These are phyloP conservation scores for Strobilomyces confusus DNA, from an alignment of 768 basidiomycete species.

Conservation along the genomic window DNA sequence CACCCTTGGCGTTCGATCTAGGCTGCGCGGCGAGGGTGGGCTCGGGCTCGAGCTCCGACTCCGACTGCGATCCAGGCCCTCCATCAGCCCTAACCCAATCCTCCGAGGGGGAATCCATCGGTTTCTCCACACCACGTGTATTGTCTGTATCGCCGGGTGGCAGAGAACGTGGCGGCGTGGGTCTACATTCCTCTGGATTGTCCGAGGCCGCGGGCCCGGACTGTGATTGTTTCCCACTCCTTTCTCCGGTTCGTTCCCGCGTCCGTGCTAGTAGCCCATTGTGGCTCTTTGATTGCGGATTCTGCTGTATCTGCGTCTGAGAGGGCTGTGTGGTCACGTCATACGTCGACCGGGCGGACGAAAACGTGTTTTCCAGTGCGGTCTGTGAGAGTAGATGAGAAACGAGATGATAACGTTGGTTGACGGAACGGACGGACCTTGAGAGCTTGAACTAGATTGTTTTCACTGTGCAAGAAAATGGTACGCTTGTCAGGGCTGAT, in stretches of 20 bases:
- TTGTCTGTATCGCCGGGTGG: not conserved
- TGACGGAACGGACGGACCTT: slow-evolving; percentile 46
- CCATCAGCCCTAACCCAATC: not conserved
- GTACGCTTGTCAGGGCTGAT: slow-evolving; percentile 97
- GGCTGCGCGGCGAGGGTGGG: slow-evolving; percentile 17
- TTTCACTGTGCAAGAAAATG: slow-evolving; percentile 86
- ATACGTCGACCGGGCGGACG: slow-evolving; percentile 70
- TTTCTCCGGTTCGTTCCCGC: not conserved
- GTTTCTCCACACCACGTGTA: not conserved
- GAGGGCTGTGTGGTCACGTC: slow-evolving; percentile 38
- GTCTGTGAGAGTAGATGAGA: slow-evolving; percentile 35
- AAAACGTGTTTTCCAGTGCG: slow-evolving; percentile 65
- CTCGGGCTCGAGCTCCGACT: slow-evolving; percentile 12
- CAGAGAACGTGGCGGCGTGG: not conserved
- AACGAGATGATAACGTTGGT: not conserved
- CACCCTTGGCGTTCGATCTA: not conserved
- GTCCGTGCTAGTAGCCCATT: not conserved
- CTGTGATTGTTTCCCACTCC: slow-evolving; percentile 4
- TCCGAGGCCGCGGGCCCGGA: not conserved
- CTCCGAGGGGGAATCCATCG: slow-evolving; percentile 4
- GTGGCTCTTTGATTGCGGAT: slow-evolving; percentile 1
- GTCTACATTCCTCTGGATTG: not conserved
- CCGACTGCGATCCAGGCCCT: slow-evolving; percentile 3
- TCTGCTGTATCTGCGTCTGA: slow-evolving; percentile 15
- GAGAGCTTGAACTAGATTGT: slow-evolving; percentile 68